Evolutionary conservation across 1,139 yeast species (phyloP), one percentile per base, ranked within the genome.

Genomic region (Lodderomyces theae): DNA sequence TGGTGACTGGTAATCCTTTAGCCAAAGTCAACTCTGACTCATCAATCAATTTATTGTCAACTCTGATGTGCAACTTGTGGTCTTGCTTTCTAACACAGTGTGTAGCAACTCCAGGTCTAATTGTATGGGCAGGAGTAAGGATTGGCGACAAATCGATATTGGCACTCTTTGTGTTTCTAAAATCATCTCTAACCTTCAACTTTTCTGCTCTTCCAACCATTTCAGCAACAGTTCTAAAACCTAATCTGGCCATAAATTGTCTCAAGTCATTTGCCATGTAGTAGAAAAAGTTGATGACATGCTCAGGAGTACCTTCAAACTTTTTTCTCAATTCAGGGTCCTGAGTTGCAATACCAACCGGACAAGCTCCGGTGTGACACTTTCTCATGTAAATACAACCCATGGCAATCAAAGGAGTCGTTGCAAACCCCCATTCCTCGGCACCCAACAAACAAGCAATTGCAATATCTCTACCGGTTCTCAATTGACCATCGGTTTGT

Each of bases 311-410:
- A 60, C 98, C 98, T 56, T 79, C 77, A 68, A 92, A 92, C 67
- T 90, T 92, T 69, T 79, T 80, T 68, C 98, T 82, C 54, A 92
- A 77, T 52, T 82, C 88, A 23, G 97, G 97, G 64, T 92, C 97
- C 66, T 92, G 98, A 31, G 98, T 92, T 36, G 98, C 98, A 70
- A 92, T 87, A 69, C 98, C 98, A 41, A 90, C 97, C 28, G 98
- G 96, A 69, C 98, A 92, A 35, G 96, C 80, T 66, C 88, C 86
- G 49, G 86, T 71, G 61, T 92, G 97, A 64, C 97, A 90, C 70
- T 84, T 86, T 66, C 96, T 77, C 86, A 90, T 84, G 86, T 88
- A 82, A 59, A 90, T 83, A 75, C 98, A 92, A 43, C 97, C 97
- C 90, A 90, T 80, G 37, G 97, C 95, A 57, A 92, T 90, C 63